Base-by-base conservation (phyloP, 805 yeast genomes). In the Peterozyma xylosa region DNA sequence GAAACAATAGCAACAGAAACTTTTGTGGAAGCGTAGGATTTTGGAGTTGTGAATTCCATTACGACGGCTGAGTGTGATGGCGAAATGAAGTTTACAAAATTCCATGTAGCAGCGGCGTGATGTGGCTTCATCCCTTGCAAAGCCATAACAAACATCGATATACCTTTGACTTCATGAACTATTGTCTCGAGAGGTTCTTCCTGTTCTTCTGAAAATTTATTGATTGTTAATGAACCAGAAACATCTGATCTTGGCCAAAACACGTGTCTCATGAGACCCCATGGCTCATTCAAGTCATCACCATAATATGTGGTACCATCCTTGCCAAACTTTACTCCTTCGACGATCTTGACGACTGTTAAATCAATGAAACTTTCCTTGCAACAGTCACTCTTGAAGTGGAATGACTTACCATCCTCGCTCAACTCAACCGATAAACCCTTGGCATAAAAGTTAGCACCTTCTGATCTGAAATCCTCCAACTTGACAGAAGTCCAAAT, bases 91-190 rank as follows among this genome's bases (percentile, higher is more conserved):
- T 87, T 84, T 49, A 86, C 66, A 61, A 93, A 93, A 66, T 91
- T 93, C 99, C 99, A 93, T 17, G 88, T 67, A 48, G 95, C 87
- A 45, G 99, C 99, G 33, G 97, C 96, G 66, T 93, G 99, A 64
- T 93, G 97, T 9, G 99, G 99, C 65, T 93, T 93, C 98, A 93
- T 90, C 49, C 98, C 98, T 70, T 93, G 99, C 53, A 88, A 68
- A 6, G 99, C 99, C 91, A 86, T 82, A 43, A 91, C 96, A 59
- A 80, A 90, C 95, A 93, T 85, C 41, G 88, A 64, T 44, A 56
- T 61, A 34, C 78, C 80, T 36, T 70, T 60, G 42, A 76, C 59
- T 11, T 44, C 16, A 37, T 35, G 45, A 13, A 39, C 34, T 30
- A 33, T 36, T 4, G 45, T 11, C 48, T 59, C 60, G 29, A 56